Evolutionary conservation across 2,329 filamentous ascomycete species (phyloP), one percentile per base, ranked within the genome.

Genomic region (Lasiodiplodia citricola): DNA sequence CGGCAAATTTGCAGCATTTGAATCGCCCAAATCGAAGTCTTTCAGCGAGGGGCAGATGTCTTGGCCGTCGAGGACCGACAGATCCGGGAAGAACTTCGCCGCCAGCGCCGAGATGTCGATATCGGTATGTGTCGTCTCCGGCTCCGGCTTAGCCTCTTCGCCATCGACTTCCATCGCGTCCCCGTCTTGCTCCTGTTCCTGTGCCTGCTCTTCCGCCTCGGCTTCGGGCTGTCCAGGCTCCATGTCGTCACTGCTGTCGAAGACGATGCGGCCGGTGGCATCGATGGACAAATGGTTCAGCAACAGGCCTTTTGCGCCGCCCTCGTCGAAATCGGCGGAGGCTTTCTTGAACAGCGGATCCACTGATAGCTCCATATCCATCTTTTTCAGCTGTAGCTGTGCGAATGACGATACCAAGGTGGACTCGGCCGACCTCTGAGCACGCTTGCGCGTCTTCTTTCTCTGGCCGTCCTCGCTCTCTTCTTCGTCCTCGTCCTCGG

Each of bases 341-440:
- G 95, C 95, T 77, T 99, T 99, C 78, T 99, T 99, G 87, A 99
- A 99, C n/a, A 99, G 83, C 2, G 96, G 96, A 76, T 99, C 96
- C 5, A 99, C 95, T 0, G 94, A 90, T 73, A 99, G 97, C 76
- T 99, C 96, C 55, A 98, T 87, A 74, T 99, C 96, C 75, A 99
- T 94, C 80, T 98, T 99, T 82, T 99, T 99, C 74, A 98, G 85
- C 78, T 97, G 93, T 67, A 99, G 79, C 21, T 94, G 90, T 52
- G 91, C 88, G 79, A 98, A 98, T 0, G 93, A 96, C 0, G 92
- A 90, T 3, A 92, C 96, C 6, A 99, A 85, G 0, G 96, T 99
- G n/a, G 93, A 91, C 81, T 99, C 96, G 10, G 96, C 94, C 28
- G 92, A 94, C 69, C 93, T 87, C 79, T 92, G 88, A 69, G 87